These are phyloP conservation scores for Haematococcus sp. DNA, from an alignment of 139 green algal genomes.

Conservation along the genomic window DNA sequence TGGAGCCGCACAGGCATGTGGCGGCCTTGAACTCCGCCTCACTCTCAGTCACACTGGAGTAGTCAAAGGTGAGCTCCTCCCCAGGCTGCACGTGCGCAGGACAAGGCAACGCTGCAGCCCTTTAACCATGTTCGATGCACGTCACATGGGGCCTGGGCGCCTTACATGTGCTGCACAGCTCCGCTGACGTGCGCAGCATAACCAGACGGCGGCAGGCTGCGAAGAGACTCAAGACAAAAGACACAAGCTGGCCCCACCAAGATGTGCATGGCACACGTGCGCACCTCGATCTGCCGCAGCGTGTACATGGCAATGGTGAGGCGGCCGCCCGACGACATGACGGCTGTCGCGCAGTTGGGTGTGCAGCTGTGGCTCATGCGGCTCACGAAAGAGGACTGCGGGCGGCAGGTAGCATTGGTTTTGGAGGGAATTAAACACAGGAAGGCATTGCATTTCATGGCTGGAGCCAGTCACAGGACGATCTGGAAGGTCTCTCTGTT, in stretches of 20 bases:
- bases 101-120: no score
- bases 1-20: slow-evolving; percentile 82
- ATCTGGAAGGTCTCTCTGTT: background rate
- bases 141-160: no score
- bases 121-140: no score
- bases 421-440: background rate
- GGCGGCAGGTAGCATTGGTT: no score
- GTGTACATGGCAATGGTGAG: slow-evolving; percentile 89
- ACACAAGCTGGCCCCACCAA: no score
- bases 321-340: slow-evolving; percentile 68
- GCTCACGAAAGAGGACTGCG: slow-evolving; percentile 75
- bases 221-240: no score
- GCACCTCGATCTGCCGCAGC: slow-evolving; percentile 52
- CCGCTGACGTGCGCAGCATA: no score
- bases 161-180: no score
- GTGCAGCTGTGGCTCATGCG: slow-evolving; percentile 92
- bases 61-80: slow-evolving; percentile 91
- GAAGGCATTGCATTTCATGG: background rate
- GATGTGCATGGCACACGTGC: no score
- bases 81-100: slow-evolving; percentile 23
- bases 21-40: slow-evolving; percentile 74
- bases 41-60: slow-evolving; percentile 81
- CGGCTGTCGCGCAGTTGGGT: slow-evolving; percentile 86
- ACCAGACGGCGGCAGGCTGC: no score
- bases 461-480: background rate